These are phyloP conservation scores for Drechslerella coelobrocha DNA, from an alignment of 2,329 filamentous ascomycete species.

Conservation along the genomic window DNA sequence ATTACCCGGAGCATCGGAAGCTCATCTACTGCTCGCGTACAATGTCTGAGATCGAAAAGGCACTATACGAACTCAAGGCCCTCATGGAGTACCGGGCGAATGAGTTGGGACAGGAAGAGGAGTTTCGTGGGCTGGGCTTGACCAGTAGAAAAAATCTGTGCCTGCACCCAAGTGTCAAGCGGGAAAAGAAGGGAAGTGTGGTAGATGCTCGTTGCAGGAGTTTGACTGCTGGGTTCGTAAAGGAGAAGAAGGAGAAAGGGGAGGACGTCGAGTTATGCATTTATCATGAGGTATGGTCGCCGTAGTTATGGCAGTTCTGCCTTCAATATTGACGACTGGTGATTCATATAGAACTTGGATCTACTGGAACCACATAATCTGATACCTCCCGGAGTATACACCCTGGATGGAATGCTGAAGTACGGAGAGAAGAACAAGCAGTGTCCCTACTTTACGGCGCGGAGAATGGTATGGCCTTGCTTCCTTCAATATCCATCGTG, in stretches of 20 bases:
- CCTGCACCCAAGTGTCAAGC: conserved; percentile 91
- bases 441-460: conserved; percentile 94
- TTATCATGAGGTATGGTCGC: conserved; percentile 79
- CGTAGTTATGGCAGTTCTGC: conserved; percentile 50
- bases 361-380: conserved; percentile 93
- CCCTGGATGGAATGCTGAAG: conserved; percentile 82
- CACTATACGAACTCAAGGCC: conserved; percentile 84
- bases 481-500: background rate
- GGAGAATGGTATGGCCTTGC: conserved; percentile 75
- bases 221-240: conserved; percentile 93
- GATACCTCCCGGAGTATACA: conserved; percentile 94
- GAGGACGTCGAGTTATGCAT: conserved; percentile 94
- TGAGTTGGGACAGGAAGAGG: conserved; percentile 87
- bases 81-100: conserved; percentile 94
- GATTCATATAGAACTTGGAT: conserved; percentile 75
- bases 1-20: conserved; percentile 90
- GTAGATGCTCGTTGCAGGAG: conserved; percentile 97
- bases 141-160: conserved; percentile 98
- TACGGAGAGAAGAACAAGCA: conserved; percentile 97
- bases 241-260: conserved; percentile 93
- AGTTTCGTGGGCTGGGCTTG: conserved; percentile 88
- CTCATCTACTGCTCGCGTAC: conserved; percentile 99
- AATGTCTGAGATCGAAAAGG: conserved; percentile 99
- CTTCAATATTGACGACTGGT: background rate
- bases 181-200: conserved; percentile 91